Base-by-base conservation (phyloP, 305 asterid genomes). In the Rubia balearica region DNA sequence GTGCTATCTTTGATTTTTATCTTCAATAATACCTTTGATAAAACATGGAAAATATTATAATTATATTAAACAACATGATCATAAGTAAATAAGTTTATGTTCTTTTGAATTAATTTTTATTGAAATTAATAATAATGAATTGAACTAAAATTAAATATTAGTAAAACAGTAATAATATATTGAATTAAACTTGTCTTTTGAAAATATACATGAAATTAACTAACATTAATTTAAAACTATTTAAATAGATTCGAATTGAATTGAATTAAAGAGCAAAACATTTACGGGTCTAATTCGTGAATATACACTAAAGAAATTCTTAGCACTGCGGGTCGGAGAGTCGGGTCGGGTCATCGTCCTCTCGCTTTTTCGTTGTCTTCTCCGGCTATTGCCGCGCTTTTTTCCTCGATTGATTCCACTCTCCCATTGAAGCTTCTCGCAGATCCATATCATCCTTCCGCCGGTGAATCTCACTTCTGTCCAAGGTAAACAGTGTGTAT, bases 281-380 rank as follows among this genome's bases (percentile, higher is more conserved):
- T 0, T 0, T 27, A 27, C 1, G 1, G 30, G 30, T 27, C 30
- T 51, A 51, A 51, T 8, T 51, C 19, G 19, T 51, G 21, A 16
- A 16, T 51, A 16, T 1, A 2, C 1, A 51, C 16, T 14, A 6
- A 51, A 3, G 14, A 0, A 48, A 48, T 13, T 48, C 55, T 48
- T 4, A 14, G 14, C 16, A 48, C 8, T 48, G 19, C n/a, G 55
- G 17, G 55, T 1, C 55, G n/a, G 19, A 51, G 2, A 51, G 0
- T 16, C 59, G 59, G 57, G 59, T 51, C 24, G 59, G 59, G 59
- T 51, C 24, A 51, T 51, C 59, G n/a, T 51, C 59, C 59, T 24
- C n/a, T 14, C 24, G 59, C 22, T 17, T 51, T 51, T 51, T 17
- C 7, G 59, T 9, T n/a, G 36, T 19, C 62, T 22, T 57, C 14